Conservation (phyloP, 2,329 filamentous ascomycete genomes). For the Thielaviopsis populi region DNA sequence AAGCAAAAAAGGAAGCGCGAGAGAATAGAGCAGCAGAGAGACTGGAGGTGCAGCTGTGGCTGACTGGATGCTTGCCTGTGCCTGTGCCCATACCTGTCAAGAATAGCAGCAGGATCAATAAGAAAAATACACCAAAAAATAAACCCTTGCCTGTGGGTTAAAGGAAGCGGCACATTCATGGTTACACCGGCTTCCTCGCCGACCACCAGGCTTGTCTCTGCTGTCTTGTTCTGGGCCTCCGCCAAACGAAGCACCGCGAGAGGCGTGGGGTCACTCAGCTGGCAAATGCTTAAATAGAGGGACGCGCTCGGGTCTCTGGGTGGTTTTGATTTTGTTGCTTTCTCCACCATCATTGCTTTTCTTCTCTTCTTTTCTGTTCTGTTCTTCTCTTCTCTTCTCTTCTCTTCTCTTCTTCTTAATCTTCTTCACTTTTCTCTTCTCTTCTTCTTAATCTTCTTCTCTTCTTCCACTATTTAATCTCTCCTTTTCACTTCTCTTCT, state of each 20-base stretch:
- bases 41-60: background rate
- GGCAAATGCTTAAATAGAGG: background rate
- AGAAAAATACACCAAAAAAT: background rate
- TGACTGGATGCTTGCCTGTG: background rate
- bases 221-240: background rate
- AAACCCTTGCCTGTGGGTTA: background rate
- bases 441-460: background rate
- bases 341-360: background rate
- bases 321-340: background rate
- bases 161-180: slow-evolving; percentile 1
- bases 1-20: background rate
- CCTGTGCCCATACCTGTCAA: background rate
- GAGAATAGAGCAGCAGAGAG: background rate
- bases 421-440: background rate
- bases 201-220: background rate
- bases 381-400: background rate
- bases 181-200: background rate
- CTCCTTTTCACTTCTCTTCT: background rate
- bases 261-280: background rate
- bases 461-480: background rate
- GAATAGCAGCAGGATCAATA: slow-evolving; percentile 2
- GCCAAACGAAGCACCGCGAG: background rate
- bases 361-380: background rate
- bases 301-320: background rate
- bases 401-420: background rate